Base-by-base conservation (phyloP, 2,329 filamentous ascomycete genomes). In the Fusarium aywerte region DNA sequence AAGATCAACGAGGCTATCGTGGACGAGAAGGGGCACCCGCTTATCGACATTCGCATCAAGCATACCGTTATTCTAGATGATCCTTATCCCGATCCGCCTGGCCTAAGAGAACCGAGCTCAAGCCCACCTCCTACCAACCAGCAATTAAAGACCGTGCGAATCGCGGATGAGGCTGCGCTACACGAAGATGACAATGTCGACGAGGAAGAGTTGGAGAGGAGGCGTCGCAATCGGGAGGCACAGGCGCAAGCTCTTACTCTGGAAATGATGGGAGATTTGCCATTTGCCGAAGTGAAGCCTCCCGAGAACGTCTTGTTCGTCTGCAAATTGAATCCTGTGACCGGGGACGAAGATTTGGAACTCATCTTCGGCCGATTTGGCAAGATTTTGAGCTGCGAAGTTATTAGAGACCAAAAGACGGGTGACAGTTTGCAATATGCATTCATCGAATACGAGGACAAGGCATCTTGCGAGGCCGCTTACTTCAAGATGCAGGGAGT, bases 401-500 rank as follows among this genome's bases (percentile, higher is more conserved):
- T 99, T 32, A 97, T 99, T 65, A 87, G 95, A 47, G 96, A 99
- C 77, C 92, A 92, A 76, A 93, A 93, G 74, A 97, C 95, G 0
- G 93, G 93, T 5, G 96, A 99, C 79, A 97, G 93, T 74, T 81
- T 99, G 47, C 96, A 99, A 77, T 99, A 99, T 76, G 93, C 96
- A 2, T 99, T 99, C 72, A 96, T 99, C 74, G 96, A 99, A 77
- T 99, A 95, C 73, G 92, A 95, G 59, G 91, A 96, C 55, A 96
- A 97, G 80, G 88, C 90, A 69, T 92, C 95, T 52, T 98, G 96
- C 77, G 96, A 99, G 80, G 89, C 92, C 51, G 96, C 96, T 4
- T 99, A 97, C 75, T 96, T 96, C 82, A 99, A 99, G 81, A 99
- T 99, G 96, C 93, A 99, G 77, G 93, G 91, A 3, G 95, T 98